Conservation (phyloP, 2,329 filamentous ascomycete genomes). For the Colletotrichum sp. region DNA sequence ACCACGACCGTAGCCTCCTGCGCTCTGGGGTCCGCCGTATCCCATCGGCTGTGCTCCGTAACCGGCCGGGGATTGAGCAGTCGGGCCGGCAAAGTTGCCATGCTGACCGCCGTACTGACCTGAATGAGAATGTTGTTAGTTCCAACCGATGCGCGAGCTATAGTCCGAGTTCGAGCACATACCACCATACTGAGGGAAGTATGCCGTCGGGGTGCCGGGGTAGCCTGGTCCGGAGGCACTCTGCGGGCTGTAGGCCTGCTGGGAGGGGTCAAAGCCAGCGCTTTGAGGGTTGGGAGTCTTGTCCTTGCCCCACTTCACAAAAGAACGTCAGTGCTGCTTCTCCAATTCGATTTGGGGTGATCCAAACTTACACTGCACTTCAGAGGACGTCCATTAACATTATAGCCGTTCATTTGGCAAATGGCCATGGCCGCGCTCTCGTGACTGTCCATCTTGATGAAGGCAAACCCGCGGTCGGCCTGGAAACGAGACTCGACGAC, state of each 20-base stretch:
- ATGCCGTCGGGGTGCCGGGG: constrained; percentile 78
- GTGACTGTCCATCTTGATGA: constrained; percentile 99
- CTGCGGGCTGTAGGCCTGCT: constrained; percentile 72
- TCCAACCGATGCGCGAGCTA: background rate
- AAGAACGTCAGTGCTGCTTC: constrained; percentile 6
- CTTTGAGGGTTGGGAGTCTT: constrained; percentile 77
- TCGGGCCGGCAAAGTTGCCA: constrained; percentile 67
- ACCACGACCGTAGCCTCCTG: constrained; percentile 85
- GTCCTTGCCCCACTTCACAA: constrained; percentile 92
- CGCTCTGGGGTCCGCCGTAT: constrained; percentile 75
- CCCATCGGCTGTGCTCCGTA: constrained; percentile 73
- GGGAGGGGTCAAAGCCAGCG: constrained; percentile 82
- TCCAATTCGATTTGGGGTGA: background rate
- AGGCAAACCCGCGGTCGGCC: constrained; percentile 95
- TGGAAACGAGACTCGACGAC: constrained; percentile 98
- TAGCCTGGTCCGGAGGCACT: constrained; percentile 75
- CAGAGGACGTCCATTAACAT: constrained; percentile 93
- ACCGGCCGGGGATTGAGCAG: constrained; percentile 64
- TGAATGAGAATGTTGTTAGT: constrained; percentile 32
- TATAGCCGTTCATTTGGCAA: constrained; percentile 96
- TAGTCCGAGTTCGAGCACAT: constrained; percentile 37
- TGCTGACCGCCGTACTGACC: constrained; percentile 69
- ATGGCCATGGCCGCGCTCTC: constrained; percentile 99
- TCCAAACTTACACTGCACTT: constrained; percentile 91
- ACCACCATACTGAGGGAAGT: constrained; percentile 95